Evolutionary conservation across 2,329 filamentous ascomycete species (phyloP).

Genomic region (Monosporascus sp.): DNA sequence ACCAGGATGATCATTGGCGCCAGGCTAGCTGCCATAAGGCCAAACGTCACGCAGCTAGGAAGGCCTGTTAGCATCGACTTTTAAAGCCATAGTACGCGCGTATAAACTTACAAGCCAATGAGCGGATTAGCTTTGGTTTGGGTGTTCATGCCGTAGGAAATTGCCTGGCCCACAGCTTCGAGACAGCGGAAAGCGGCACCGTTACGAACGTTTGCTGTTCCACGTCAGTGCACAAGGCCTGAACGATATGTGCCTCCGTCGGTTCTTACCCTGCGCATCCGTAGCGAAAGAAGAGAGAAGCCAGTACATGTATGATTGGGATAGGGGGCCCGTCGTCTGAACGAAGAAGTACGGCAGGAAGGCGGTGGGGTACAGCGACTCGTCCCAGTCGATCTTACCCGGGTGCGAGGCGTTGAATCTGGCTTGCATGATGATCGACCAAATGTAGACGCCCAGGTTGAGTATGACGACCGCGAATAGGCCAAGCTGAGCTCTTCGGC

Average conservation of each 20-base stretch:
- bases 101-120: conserved; percentile 31
- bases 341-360: conserved; percentile 46
- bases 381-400: conserved; percentile 41
- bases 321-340: conserved; percentile 34
- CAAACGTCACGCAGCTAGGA: conserved; percentile 33
- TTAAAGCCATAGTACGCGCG: background rate
- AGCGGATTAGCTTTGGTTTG: conserved; percentile 31
- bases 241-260: background rate
- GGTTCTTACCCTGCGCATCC: conserved; percentile 30
- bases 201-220: conserved; percentile 34
- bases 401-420: conserved; percentile 33
- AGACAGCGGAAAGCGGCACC: conserved; percentile 36
- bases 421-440: conserved; percentile 43
- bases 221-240: conserved; percentile 1
- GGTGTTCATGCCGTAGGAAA: conserved; percentile 37
- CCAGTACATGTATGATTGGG: conserved; percentile 41
- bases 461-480: conserved; percentile 39
- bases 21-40: conserved; percentile 29
- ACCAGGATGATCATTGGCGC: conserved; percentile 33
- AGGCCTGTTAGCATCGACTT: background rate
- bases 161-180: conserved; percentile 35
- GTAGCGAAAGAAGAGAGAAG: conserved; percentile 37
- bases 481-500: conserved; percentile 40
- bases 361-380: conserved; percentile 33
- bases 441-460: conserved; percentile 43